phyloP scores from a whole-genome alignment of 768 basidiomycete genomes.

The Kwoniella dejecticola region DNA sequence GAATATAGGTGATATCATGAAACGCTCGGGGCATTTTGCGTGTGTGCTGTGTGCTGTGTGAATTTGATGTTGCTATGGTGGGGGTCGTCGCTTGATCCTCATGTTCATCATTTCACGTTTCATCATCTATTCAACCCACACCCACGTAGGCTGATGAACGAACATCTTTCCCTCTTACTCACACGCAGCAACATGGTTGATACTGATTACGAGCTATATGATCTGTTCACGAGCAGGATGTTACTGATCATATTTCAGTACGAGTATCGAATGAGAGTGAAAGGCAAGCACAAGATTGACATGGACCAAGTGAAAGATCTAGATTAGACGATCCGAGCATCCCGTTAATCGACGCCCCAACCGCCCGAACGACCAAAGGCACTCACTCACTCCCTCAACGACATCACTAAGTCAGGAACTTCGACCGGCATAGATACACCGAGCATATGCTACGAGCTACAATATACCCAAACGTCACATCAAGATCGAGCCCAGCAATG shows the following conservation, averaged over 20 bases:
- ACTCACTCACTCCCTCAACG: too few species aligned
- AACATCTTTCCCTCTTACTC: too few species aligned
- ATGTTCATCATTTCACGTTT: background rate
- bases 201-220: background rate
- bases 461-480: too few species aligned
- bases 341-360: background rate
- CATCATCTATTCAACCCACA: background rate
- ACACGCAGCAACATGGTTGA: background rate
- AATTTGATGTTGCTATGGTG: background rate
- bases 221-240: too few species aligned
- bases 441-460: too few species aligned
- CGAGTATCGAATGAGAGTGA: too few species aligned
- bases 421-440: too few species aligned
- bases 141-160: background rate
- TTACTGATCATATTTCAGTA: too few species aligned
- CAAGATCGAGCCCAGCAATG: too few species aligned
- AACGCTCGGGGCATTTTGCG: background rate
- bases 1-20: background rate
- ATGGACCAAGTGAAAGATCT: too few species aligned
- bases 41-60: background rate
- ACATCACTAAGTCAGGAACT: too few species aligned
- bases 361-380: background rate
- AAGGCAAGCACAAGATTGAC: too few species aligned
- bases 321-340: slow-evolving; percentile 3
- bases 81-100: background rate